Evolutionary conservation across 31 red algal genomes (phyloP).

Genomic region (Bonnemaisonia californica): DNA sequence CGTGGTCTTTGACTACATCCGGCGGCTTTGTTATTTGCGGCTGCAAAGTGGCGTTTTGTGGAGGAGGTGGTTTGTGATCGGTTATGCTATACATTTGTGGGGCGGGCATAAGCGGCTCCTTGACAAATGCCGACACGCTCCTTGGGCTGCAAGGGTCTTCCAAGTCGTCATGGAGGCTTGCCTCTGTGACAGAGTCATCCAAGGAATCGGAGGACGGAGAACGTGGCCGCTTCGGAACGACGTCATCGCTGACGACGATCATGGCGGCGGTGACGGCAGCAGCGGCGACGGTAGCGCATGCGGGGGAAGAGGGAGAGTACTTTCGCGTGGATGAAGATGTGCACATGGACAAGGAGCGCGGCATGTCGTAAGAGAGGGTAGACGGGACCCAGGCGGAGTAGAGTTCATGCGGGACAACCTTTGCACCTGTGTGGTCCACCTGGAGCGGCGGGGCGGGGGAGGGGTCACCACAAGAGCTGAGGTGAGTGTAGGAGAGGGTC

Average conservation of each 20-base stretch:
- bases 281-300: slow-evolving; percentile 13
- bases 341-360: neutral
- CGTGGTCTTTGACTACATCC: too few relatives aligned
- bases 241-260: slow-evolving; percentile 19
- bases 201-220: neutral
- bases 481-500: neutral
- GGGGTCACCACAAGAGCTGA: neutral
- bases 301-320: neutral
- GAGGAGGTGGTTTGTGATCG: neutral
- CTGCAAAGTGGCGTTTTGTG: neutral
- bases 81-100: neutral
- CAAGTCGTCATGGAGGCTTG: slow-evolving; percentile 14
- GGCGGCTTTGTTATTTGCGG: too few relatives aligned
- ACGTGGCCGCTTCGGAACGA: slow-evolving; percentile 2
- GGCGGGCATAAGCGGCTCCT: neutral
- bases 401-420: neutral
- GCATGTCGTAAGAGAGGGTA: neutral
- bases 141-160: slow-evolving; percentile 34
- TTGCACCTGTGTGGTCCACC: slow-evolving; percentile 1
- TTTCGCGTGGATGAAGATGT: neutral
- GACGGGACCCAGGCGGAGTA: slow-evolving; percentile 12
- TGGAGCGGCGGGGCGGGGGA: neutral
- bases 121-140: slow-evolving; percentile 26
- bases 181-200: slow-evolving; percentile 12
- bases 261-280: slow-evolving; percentile 36